These are phyloP conservation scores for Wickerhamiella azyma DNA, from an alignment of 805 yeast species.

Conservation along the genomic window DNA sequence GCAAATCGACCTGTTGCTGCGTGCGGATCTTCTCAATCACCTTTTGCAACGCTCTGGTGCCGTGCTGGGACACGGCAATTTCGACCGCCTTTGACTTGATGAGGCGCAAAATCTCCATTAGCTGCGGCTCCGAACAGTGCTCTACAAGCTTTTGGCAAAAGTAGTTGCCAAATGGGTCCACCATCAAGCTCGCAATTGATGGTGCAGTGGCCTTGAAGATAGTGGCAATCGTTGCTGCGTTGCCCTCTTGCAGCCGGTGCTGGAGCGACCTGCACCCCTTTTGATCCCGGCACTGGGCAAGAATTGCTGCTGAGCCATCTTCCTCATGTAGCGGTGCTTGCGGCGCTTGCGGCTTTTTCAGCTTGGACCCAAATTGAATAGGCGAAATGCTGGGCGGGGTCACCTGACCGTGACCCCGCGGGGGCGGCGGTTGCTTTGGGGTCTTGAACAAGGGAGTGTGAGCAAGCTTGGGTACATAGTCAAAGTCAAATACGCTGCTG, in stretches of 20 bases:
- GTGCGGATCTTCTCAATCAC: slow-evolving; percentile 69
- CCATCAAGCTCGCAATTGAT: slow-evolving; percentile 75
- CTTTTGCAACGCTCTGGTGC: slow-evolving; percentile 90
- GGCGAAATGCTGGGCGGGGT: background rate
- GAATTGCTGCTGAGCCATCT: slow-evolving; percentile 37
- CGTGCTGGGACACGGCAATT: slow-evolving; percentile 86
- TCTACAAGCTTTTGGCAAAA: slow-evolving; percentile 83
- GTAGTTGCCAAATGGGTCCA: slow-evolving; percentile 95
- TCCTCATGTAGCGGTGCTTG: background rate
- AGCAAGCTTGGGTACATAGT: background rate
- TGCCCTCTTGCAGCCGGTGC: slow-evolving; percentile 53
- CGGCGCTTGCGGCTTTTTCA: background rate
- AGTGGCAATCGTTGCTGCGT: slow-evolving; percentile 26
- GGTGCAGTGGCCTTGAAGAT: slow-evolving; percentile 70
- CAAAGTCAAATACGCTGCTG: slow-evolving; percentile 5
- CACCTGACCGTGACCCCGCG: background rate
- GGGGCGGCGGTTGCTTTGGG: background rate
- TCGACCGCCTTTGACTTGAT: slow-evolving; percentile 62
- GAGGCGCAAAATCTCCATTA: slow-evolving; percentile 52
- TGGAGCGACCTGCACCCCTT: slow-evolving; percentile 93
- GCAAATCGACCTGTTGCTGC: slow-evolving; percentile 48
- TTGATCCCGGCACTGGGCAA: slow-evolving; percentile 80
- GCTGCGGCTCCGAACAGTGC: slow-evolving; percentile 52
- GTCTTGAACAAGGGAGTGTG: background rate
- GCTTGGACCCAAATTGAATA: background rate